Evolutionary conservation across 805 yeast species (phyloP), one percentile per base, ranked within the genome.

Genomic region (Tetrapisispora arboricola): DNA sequence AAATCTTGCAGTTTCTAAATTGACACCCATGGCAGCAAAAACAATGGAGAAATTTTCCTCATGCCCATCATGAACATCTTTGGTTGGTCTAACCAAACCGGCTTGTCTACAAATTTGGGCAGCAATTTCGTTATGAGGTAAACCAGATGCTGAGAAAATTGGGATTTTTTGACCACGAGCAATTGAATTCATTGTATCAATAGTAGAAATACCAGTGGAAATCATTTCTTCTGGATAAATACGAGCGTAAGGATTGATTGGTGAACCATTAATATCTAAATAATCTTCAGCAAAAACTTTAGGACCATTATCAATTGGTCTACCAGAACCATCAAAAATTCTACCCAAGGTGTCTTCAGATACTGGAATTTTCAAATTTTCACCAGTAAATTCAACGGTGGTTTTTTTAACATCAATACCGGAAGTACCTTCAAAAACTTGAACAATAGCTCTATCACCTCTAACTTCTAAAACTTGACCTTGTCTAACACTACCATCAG

Each of bases 161-260:
- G 99, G 99, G 64, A 92, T 92, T 72, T 92, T 92, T 72, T 92
- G 99, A 53, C 99, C 99, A 76, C 99, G 85, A 45, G 99, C 99
- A 73, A 92, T 92, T 33, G 98, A 90, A 70, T 92, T 94, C 98
- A 92, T 92, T 43, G 96, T 88, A 66, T 92, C 99, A 61, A 92
- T 92, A 38, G 98, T 96, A 37, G 96, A 88, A 49, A 92, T 75
- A 76, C 99, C 99, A 16, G 99, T 94, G 40, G 96, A 87, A 56
- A 92, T 92, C 99, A 92, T 92, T 72, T 92, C 99, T 73, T 92
- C 98, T 24, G 99, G 99, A 64, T 94, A 94, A 54, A 92, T 92
- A 70, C 99, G 88, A 33, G 96, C 94, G 64, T 68, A 92, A 41
- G 99, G 99, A 63, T 92, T 92, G 66, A 92, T 92, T 59, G 99